A percentile compares a stretch with the other conserved stretches of the same genome.
Conservation (phyloP, 352 stramenopile genomes). For the Globisporangium canariense region DNA sequence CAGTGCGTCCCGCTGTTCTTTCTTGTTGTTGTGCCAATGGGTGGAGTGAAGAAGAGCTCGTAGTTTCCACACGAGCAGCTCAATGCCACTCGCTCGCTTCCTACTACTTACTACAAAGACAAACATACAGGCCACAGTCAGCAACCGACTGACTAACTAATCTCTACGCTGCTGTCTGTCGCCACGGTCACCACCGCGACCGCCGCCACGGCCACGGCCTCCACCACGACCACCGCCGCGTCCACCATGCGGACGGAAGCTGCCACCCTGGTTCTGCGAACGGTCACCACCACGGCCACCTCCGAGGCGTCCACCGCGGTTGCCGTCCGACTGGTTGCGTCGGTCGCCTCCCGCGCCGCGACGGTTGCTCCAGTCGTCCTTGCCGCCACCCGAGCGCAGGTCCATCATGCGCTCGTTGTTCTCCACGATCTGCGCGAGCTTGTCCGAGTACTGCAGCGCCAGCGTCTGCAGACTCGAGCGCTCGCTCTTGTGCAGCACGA, state of each 20-base stretch:
- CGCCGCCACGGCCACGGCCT: slow-evolving; percentile 24
- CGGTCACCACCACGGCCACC: slow-evolving; percentile 23
- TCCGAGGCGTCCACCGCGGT: slow-evolving; percentile 25
- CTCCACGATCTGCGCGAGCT: slow-evolving; percentile 84
- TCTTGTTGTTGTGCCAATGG: slow-evolving; percentile 18
- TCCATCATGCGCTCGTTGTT: slow-evolving; percentile 91
- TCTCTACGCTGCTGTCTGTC: slow-evolving; percentile 35
- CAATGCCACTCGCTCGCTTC: not conserved
- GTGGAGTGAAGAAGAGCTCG: not conserved
- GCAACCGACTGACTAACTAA: not conserved
- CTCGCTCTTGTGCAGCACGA: slow-evolving; percentile 94
- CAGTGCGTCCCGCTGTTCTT: slow-evolving; percentile 1
- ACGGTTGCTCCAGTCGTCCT: slow-evolving; percentile 68
- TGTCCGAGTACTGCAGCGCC: slow-evolving; percentile 96
- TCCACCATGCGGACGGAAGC: slow-evolving; percentile 45
- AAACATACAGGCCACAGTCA: not conserved
- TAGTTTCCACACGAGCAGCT: not conserved
- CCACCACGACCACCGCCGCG: slow-evolving; percentile 42
- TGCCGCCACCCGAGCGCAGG: slow-evolving; percentile 56
- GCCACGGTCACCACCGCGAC: slow-evolving; percentile 32
- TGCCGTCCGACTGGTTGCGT: slow-evolving; percentile 29
- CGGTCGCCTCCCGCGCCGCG: slow-evolving; percentile 29
- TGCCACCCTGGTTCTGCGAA: slow-evolving; percentile 33
- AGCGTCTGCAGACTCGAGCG: slow-evolving; percentile 93
- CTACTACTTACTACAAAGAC: slow-evolving; percentile 3